Conservation (phyloP, 257 asterid species). For the Leptodermis oblonga region DNA sequence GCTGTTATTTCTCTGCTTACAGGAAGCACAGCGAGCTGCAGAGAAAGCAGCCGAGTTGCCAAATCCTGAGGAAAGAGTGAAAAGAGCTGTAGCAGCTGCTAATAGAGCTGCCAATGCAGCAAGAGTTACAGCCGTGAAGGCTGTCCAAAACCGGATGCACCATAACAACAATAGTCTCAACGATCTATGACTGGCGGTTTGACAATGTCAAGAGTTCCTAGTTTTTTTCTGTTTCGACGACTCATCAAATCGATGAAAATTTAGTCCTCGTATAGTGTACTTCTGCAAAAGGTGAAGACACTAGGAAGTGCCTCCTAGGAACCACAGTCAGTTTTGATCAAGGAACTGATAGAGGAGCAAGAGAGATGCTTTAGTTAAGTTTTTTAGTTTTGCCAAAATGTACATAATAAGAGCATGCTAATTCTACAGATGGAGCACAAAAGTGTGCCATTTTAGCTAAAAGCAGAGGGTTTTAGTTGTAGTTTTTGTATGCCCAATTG, state of each 20-base stretch:
- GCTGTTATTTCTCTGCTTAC: slow-evolving; percentile 4
- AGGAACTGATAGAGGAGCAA: slow-evolving; percentile 27
- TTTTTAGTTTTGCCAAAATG: slow-evolving; percentile 16
- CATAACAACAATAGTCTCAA: slow-evolving; percentile 10
- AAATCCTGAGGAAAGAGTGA: slow-evolving; percentile 37
- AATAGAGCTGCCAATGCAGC: slow-evolving; percentile 49
- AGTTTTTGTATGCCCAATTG: slow-evolving; percentile 4
- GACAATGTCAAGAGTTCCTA: not conserved
- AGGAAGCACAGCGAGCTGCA: slow-evolving; percentile 41
- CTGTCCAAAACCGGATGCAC: slow-evolving; percentile 43
- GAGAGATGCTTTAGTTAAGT: slow-evolving; percentile 17
- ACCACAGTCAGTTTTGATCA: slow-evolving; percentile 23
- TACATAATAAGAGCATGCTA: slow-evolving; percentile 19
- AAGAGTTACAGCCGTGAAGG: slow-evolving; percentile 51
- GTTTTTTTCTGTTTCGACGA: not conserved
- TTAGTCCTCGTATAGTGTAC: not conserved
- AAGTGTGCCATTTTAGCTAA: slow-evolving; percentile 16
- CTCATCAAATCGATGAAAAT: slow-evolving; percentile 8
- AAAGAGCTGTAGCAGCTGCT: slow-evolving; percentile 40
- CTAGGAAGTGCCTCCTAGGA: slow-evolving; percentile 23
- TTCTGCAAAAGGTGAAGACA: slow-evolving; percentile 16
- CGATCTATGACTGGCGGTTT: slow-evolving; percentile 15
- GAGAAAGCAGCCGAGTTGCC: slow-evolving; percentile 31
- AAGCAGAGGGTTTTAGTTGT: not conserved
- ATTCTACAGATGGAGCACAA: slow-evolving; percentile 17